These are phyloP conservation scores for Clonostachys rosea DNA, from an alignment of 2,329 filamentous ascomycete genomes.

Conservation along the genomic window DNA sequence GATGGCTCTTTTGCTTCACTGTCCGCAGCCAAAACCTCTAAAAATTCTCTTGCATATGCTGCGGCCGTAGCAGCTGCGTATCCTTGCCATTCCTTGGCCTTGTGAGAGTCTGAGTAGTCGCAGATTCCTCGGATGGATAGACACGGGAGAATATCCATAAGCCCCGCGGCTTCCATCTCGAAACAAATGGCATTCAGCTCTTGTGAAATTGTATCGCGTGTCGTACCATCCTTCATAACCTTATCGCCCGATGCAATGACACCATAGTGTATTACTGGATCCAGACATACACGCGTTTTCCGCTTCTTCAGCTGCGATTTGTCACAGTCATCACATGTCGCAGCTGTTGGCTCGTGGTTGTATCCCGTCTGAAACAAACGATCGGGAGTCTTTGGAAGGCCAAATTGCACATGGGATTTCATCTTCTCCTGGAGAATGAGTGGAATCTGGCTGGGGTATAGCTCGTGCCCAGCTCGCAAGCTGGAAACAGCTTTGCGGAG, in stretches of 20 bases:
- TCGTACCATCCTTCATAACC: slow-evolving; percentile 20
- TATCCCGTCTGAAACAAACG: neutral
- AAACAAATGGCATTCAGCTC: slow-evolving; percentile 7
- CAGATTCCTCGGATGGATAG: slow-evolving; percentile 24
- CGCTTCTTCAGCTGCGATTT: neutral
- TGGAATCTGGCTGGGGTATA: neutral
- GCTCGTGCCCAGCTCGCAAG: neutral
- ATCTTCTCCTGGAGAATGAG: neutral
- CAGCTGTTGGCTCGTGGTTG: neutral
- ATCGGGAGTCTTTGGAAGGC: slow-evolving; percentile 6
- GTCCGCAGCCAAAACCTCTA: neutral
- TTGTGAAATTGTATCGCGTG: slow-evolving; percentile 18
- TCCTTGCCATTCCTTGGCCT: slow-evolving; percentile 15
- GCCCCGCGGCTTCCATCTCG: slow-evolving; percentile 20
- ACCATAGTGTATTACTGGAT: slow-evolving; percentile 9
- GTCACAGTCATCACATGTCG: slow-evolving; percentile 3
- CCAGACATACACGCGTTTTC: neutral
- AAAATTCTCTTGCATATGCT: slow-evolving; percentile 11
- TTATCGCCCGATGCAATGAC: slow-evolving; percentile 18
- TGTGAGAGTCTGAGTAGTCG: slow-evolving; percentile 17
- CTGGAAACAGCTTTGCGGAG: slow-evolving; percentile 4
- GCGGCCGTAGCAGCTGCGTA: slow-evolving; percentile 15
- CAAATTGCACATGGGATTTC: neutral
- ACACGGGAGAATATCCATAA: slow-evolving; percentile 16
- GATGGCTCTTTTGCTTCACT: neutral